These are phyloP conservation scores for Linum tenue DNA, from an alignment of 345 rosid genomes.

Conservation along the genomic window DNA sequence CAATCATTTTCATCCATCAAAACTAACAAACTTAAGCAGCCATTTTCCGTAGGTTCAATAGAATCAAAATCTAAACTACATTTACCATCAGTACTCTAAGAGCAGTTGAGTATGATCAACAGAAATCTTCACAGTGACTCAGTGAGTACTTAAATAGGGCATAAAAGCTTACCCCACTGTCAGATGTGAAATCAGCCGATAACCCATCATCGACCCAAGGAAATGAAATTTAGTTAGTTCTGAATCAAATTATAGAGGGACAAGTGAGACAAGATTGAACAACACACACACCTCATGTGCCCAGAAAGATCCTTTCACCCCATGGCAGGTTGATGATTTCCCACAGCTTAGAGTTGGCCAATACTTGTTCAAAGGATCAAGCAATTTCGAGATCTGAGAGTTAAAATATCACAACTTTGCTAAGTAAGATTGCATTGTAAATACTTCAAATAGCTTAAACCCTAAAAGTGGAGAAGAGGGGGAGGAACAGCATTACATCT, in stretches of 20 bases:
- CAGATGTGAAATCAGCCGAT: slow-evolving; percentile 17
- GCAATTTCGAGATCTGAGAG: slow-evolving; percentile 53
- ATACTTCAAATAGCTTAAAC: not conserved
- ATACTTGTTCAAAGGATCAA: slow-evolving; percentile 47
- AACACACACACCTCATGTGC: slow-evolving; percentile 59
- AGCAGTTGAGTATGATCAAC: too few species aligned
- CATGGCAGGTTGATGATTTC: slow-evolving; percentile 47
- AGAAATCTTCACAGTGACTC: too few species aligned
- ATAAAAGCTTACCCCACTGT: slow-evolving; percentile 76
- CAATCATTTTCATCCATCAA: too few species aligned
- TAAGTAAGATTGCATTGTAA: too few species aligned
- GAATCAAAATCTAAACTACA: too few species aligned
- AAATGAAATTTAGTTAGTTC: slow-evolving; percentile 31
- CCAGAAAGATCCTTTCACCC: slow-evolving; percentile 67
- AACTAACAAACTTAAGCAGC: too few species aligned
- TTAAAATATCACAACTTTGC: not conserved
- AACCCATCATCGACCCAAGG: slow-evolving; percentile 26
- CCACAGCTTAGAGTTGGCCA: slow-evolving; percentile 76
- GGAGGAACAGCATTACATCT: not conserved
- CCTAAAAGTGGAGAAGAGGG: not conserved
- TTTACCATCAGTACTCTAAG: too few species aligned
- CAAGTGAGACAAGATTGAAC: slow-evolving; percentile 5
- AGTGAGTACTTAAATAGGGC: too few species aligned
- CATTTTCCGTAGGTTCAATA: too few species aligned
- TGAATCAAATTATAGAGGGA: not conserved